Evolutionary conservation across 179 eudicot genomes (phyloP), one percentile per base, ranked within the genome.

Genomic region (Drosera spatulata): DNA sequence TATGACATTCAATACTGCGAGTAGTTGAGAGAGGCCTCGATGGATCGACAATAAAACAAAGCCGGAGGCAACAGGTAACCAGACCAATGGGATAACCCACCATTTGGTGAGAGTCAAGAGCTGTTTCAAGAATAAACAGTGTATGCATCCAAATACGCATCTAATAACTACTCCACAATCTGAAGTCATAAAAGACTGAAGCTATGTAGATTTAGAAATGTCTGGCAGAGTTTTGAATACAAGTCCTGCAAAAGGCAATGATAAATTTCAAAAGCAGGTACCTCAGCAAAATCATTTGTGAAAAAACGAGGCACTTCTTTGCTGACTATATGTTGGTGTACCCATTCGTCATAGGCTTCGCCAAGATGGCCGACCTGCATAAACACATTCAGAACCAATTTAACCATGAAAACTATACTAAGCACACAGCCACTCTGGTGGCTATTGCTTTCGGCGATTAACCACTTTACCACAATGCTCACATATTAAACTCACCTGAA

Each of bases 351-450:
- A 50, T 83, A 83, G 60, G 74, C 68, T 50, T 80, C 81, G 43
- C 76, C 88, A 71, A 83, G 88, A 70, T 80, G 81, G 64, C 88
- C 88, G 65, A 83, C 88, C 88, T 83, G 61, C 38, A 33, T 56
- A 55, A 5, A 10, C 8, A 3, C 8, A 9, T 9, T 9, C 11
- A n/a, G n/a, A n/a, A n/a, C n/a, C n/a, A n/a, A n/a, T n/a, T n/a
- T n/a, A n/a, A n/a, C n/a, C n/a, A n/a, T n/a, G n/a, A n/a, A n/a
- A n/a, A n/a, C n/a, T n/a, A n/a, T n/a, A n/a, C n/a, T n/a, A n/a
- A n/a, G n/a, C n/a, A n/a, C n/a, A n/a, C n/a, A n/a, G n/a, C n/a
- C n/a, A n/a, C n/a, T n/a, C n/a, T n/a, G n/a, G n/a, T n/a, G n/a
- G n/a, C n/a, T n/a, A n/a, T n/a, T 9, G 3, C 13, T 3, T 4